A percentile compares a stretch with the other conserved stretches of the same genome.
Conservation (phyloP, 2,329 filamentous ascomycete species). For the Aspergillus pseudonomiae region DNA sequence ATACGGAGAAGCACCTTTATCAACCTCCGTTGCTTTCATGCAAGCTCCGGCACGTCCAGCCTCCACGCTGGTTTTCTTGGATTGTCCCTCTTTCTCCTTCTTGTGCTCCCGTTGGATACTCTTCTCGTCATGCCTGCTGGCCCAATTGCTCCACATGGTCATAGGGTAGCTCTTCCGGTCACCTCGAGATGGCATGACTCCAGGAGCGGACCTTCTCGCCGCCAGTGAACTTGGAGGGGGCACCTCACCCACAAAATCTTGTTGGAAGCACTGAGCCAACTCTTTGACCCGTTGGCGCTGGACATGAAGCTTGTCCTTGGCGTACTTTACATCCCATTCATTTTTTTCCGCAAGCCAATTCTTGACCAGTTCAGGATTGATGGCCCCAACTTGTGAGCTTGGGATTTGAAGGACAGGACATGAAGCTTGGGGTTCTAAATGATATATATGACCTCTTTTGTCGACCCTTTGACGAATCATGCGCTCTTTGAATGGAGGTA, state of each 20-base stretch:
- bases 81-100: slow-evolving; percentile 26
- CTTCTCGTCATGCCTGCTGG: slow-evolving; percentile 82
- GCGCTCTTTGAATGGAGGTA: slow-evolving; percentile 77
- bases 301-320: slow-evolving; percentile 68
- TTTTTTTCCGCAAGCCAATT: slow-evolving; percentile 80
- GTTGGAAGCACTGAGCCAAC: slow-evolving; percentile 67
- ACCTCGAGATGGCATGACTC: slow-evolving; percentile 30
- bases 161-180: slow-evolving; percentile 70
- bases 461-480: slow-evolving; percentile 93
- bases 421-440: slow-evolving; percentile 65
- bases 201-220: slow-evolving; percentile 58
- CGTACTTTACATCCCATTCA: slow-evolving; percentile 74
- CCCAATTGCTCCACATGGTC: slow-evolving; percentile 84
- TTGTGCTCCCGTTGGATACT: slow-evolving; percentile 55
- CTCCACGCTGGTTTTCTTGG: slow-evolving; percentile 31
- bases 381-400: slow-evolving; percentile 69
- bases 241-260: slow-evolving; percentile 71
- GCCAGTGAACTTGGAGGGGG: slow-evolving; percentile 85
- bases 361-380: slow-evolving; percentile 76
- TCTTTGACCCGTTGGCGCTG: slow-evolving; percentile 75
- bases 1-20: neutral
- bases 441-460: slow-evolving; percentile 72
- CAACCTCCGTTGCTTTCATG: slow-evolving; percentile 17
- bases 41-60: slow-evolving; percentile 29
- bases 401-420: slow-evolving; percentile 69